Base-by-base conservation (phyloP, 1,284 basidiomycete genomes). In the Austropuccinia psidii region DNA sequence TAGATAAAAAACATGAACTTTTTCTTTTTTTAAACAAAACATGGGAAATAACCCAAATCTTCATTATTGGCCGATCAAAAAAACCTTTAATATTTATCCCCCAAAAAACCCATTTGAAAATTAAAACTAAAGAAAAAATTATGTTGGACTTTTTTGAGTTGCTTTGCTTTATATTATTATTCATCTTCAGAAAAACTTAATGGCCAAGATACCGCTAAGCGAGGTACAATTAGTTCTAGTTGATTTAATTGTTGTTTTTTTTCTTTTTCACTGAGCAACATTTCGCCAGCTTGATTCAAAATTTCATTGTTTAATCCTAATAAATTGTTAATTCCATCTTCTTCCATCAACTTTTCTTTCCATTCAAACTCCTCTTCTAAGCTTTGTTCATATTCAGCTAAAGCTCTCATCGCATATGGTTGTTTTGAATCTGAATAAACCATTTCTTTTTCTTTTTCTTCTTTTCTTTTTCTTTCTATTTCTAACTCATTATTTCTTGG, bases 171-270 rank as follows among this genome's bases (percentile, higher is more conserved):
- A n/a, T n/a, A n/a, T 45, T n/a, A 45, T 60, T 35, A 70, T 24
- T 70, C 67, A 11, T 70, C 67, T 35, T 70, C 67, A n/a, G 67
- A 70, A 43, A 70, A 70, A 33, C 67, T 70, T 17, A 70, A 41
- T 11, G 67, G 67, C 67, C 67, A 70, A 15, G 67, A 70, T 43
- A 70, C 67, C 1, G 67, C 55, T 37, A 70, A 47, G 4, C 67
- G 11, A 8, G 67, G 67, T 31, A 70, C 67, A 45, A 70, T 70
- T 15, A 55, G 45, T 9, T 70, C 67, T 19, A 45, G 41, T 24
- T 52, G 45, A 19, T 27, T 11, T 5, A 31, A 31, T 11, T 33
- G 15, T 7, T 15, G 4, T 45, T 29, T 31, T 4, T 27, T n/a
- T 27, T 41, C 41, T 19, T 45, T 15, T 5, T 19, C 29, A 31